phyloP scores from a whole-genome alignment of 108 stramenopile genomes.

The Ochromonas danica region DNA sequence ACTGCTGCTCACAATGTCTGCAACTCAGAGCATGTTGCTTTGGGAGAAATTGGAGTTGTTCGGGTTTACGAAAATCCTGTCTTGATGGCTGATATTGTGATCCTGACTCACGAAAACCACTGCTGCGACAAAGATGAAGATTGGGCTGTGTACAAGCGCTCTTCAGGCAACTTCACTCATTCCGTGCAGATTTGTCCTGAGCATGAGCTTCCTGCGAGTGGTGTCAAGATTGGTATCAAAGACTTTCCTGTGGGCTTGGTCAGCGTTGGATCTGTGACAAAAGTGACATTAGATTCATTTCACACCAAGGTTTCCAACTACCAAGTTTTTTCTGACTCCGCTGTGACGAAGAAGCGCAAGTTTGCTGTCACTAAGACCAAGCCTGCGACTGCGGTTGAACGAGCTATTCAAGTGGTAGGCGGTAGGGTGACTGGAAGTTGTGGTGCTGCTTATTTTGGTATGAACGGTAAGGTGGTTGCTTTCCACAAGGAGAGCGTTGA shows the following conservation, averaged over 20 bases:
- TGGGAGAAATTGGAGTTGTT: conserved; percentile 36
- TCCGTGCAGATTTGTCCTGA: conserved; percentile 35
- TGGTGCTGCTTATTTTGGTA: conserved; percentile 35
- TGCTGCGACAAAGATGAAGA: conserved; percentile 35
- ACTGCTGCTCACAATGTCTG: conserved; percentile 35
- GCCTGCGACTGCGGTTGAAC: conserved; percentile 35
- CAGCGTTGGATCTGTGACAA: conserved; percentile 29
- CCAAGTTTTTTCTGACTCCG: conserved; percentile 35
- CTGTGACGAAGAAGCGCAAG: conserved; percentile 34
- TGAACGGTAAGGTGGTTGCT: conserved; percentile 34
- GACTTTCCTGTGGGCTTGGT: conserved; percentile 33
- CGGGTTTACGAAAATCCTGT: conserved; percentile 33
- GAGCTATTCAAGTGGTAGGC: conserved; percentile 34
- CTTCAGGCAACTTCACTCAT: conserved; percentile 35
- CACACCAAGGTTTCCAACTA: conserved; percentile 35
- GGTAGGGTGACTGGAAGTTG: conserved; percentile 34
- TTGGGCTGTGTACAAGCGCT: conserved; percentile 35
- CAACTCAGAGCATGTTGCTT: conserved; percentile 32
- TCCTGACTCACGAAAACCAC: conserved; percentile 34
- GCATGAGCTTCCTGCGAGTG: conserved; percentile 33
- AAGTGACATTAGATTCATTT: conserved; percentile 36
- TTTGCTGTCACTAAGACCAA: conserved; percentile 36
- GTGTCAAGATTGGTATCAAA: conserved; percentile 36
- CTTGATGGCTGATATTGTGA: conserved; percentile 33
- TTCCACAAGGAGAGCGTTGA: conserved; percentile 31